These are phyloP conservation scores for Candida anglica DNA, from an alignment of 805 yeast genomes.

Conservation along the genomic window DNA sequence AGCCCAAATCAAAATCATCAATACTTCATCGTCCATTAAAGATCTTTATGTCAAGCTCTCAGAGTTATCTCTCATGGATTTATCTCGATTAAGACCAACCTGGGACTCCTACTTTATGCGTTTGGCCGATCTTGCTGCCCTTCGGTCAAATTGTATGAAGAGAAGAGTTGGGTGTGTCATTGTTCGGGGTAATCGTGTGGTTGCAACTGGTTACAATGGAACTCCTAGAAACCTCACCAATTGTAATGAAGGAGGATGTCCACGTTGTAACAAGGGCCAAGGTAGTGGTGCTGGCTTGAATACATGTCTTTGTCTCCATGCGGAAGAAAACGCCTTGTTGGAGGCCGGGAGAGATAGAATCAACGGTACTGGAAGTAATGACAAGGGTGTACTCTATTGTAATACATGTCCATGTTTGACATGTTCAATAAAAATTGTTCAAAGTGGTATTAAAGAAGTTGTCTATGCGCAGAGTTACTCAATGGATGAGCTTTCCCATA, in stretches of 20 bases:
- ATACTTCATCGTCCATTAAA: slow-evolving; percentile 32
- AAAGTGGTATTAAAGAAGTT: slow-evolving; percentile 85
- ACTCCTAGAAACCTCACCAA: slow-evolving; percentile 86
- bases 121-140: slow-evolving; percentile 88
- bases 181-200: slow-evolving; percentile 77
- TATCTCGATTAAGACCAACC: slow-evolving; percentile 68
- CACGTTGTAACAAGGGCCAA: slow-evolving; percentile 74
- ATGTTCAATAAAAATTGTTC: slow-evolving; percentile 92
- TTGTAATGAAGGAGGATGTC: slow-evolving; percentile 95
- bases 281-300: slow-evolving; percentile 61
- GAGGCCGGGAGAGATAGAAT: slow-evolving; percentile 92
- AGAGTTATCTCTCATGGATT: slow-evolving; percentile 32
- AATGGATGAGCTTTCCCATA: slow-evolving; percentile 79
- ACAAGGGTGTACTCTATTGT: slow-evolving; percentile 62
- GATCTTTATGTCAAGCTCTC: slow-evolving; percentile 35
- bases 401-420: slow-evolving; percentile 98
- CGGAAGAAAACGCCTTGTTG: slow-evolving; percentile 92
- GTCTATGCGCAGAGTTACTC: slow-evolving; percentile 89
- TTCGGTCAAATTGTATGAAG: slow-evolving; percentile 94
- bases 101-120: slow-evolving; percentile 98
- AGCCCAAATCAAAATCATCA: slow-evolving; percentile 43
- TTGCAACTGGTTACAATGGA: slow-evolving; percentile 97
- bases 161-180: slow-evolving; percentile 95
- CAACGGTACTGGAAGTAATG: neutral
- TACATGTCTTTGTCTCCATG: slow-evolving; percentile 92